phyloP scores from a whole-genome alignment of 2,329 filamentous ascomycete species.

The Fusarium burgessii region DNA sequence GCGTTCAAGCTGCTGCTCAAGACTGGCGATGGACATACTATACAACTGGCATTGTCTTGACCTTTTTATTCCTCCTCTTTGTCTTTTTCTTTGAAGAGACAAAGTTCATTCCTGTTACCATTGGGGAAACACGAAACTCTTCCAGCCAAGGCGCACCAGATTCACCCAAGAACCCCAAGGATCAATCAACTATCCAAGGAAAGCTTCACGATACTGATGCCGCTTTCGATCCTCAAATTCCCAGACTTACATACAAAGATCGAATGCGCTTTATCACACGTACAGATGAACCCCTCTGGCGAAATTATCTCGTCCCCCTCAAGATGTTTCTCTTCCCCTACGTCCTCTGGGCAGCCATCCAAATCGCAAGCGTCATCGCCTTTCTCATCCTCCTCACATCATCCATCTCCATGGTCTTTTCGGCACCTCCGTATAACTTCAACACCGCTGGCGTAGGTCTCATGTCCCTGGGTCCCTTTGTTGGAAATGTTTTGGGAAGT shows the following conservation, averaged over 20 bases:
- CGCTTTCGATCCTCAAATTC: not conserved
- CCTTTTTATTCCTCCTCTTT: slow-evolving; percentile 36
- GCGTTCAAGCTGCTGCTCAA: slow-evolving; percentile 31
- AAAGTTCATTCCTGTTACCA: slow-evolving; percentile 40
- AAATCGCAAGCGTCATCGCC: slow-evolving; percentile 49
- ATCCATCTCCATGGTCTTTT: slow-evolving; percentile 52
- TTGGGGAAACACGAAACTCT: not conserved
- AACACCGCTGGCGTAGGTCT: slow-evolving; percentile 41
- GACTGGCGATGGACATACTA: slow-evolving; percentile 46
- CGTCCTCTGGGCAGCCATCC: slow-evolving; percentile 54
- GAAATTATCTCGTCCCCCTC: slow-evolving; percentile 30
- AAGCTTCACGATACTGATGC: not conserved
- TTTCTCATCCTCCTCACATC: slow-evolving; percentile 42
- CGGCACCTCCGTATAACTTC: slow-evolving; percentile 50
- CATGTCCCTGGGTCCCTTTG: slow-evolving; percentile 47
- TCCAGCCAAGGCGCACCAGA: not conserved
- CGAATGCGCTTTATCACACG: slow-evolving; percentile 38
- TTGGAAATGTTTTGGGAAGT: slow-evolving; percentile 54
- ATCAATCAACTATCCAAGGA: not conserved
- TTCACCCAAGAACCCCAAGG: fast-evolving
- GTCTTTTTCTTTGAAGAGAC: slow-evolving; percentile 47
- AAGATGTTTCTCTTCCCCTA: slow-evolving; percentile 50
- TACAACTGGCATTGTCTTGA: slow-evolving; percentile 37
- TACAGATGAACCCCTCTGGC: slow-evolving; percentile 31
- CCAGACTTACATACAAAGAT: slow-evolving; percentile 3